phyloP scores from a whole-genome alignment of 2,329 filamentous ascomycete genomes.

The Sclerotinia glacialis region DNA sequence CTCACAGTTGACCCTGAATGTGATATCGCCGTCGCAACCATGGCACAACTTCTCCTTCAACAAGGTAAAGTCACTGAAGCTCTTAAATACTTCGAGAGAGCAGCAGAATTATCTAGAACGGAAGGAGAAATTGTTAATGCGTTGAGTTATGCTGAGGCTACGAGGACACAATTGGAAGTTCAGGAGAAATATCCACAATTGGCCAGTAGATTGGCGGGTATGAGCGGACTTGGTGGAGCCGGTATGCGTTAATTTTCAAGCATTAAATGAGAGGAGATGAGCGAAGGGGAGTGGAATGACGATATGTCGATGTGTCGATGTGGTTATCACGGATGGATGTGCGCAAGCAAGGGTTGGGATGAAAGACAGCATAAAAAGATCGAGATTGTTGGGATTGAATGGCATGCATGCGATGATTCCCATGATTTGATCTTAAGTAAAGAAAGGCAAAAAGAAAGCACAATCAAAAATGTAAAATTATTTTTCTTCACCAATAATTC shows the following conservation, averaged over 20 bases:
- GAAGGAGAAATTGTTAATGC: slow-evolving; percentile 96
- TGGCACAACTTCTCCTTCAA: slow-evolving; percentile 95
- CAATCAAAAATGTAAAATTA: slow-evolving; percentile 16
- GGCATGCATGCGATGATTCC: slow-evolving; percentile 16
- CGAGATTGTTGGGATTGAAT: slow-evolving; percentile 9
- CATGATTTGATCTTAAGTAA: slow-evolving; percentile 18
- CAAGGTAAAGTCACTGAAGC: slow-evolving; percentile 96
- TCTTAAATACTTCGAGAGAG: slow-evolving; percentile 94
- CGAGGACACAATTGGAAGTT: slow-evolving; percentile 89
- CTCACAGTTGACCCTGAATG: slow-evolving; percentile 88
- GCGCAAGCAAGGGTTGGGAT: not conserved
- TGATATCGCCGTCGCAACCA: slow-evolving; percentile 96
- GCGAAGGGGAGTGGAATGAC: not conserved
- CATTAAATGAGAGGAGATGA: not conserved
- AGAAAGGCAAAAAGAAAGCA: slow-evolving; percentile 17
- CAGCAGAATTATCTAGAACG: slow-evolving; percentile 88
- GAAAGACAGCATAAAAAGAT: not conserved
- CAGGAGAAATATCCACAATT: slow-evolving; percentile 83
- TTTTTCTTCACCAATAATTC: not conserved
- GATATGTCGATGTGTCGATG: not conserved
- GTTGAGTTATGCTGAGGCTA: slow-evolving; percentile 94
- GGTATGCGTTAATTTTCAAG: slow-evolving; percentile 33
- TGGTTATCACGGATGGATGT: not conserved
- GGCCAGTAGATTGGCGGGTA: slow-evolving; percentile 66
- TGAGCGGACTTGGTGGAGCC: slow-evolving; percentile 43